phyloP scores from a whole-genome alignment of 2,329 filamentous ascomycete species.

The Aspergillus tubingensis region DNA sequence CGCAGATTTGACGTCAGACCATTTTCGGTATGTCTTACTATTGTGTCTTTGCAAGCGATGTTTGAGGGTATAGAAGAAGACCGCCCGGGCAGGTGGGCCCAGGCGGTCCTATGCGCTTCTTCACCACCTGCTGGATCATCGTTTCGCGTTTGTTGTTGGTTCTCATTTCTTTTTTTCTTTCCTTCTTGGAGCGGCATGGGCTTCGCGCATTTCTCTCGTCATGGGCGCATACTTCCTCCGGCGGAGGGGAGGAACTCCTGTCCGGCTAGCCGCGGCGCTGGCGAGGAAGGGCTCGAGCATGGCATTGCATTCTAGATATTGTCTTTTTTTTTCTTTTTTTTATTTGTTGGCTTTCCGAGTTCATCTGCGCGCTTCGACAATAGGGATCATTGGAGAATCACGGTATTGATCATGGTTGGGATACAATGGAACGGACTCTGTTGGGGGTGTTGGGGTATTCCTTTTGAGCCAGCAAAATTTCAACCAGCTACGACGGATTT shows the following conservation, averaged over 20 bases:
- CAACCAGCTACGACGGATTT: constrained; percentile 27
- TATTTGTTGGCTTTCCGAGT: constrained; percentile 24
- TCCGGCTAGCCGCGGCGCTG: neutral
- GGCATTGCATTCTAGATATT: constrained; percentile 30
- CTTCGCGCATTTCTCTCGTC: constrained; percentile 14
- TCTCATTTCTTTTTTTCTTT: neutral
- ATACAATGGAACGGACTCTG: constrained; percentile 42
- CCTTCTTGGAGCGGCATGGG: constrained; percentile 15
- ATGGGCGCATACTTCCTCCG: constrained; percentile 7
- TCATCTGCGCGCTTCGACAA: constrained; percentile 37
- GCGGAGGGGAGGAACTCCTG: neutral
- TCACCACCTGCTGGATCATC: neutral
- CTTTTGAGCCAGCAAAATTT: constrained; percentile 36
- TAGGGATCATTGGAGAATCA: constrained; percentile 43
- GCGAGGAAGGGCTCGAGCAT: constrained; percentile 17
- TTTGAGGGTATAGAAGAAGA: constrained; percentile 29
- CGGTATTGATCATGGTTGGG: constrained; percentile 43
- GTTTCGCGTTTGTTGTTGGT: constrained; percentile 4
- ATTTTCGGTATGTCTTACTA: constrained; percentile 29
- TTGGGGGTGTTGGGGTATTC: constrained; percentile 44
- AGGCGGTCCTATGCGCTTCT: constrained; percentile 19
- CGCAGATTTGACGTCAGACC: constrained; percentile 23
- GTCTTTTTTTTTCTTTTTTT: constrained; percentile 29
- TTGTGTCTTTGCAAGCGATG: constrained; percentile 28
- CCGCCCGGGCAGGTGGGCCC: constrained; percentile 22